Conservation (phyloP, 116 monocot species). For the Thalassia testudinum region DNA sequence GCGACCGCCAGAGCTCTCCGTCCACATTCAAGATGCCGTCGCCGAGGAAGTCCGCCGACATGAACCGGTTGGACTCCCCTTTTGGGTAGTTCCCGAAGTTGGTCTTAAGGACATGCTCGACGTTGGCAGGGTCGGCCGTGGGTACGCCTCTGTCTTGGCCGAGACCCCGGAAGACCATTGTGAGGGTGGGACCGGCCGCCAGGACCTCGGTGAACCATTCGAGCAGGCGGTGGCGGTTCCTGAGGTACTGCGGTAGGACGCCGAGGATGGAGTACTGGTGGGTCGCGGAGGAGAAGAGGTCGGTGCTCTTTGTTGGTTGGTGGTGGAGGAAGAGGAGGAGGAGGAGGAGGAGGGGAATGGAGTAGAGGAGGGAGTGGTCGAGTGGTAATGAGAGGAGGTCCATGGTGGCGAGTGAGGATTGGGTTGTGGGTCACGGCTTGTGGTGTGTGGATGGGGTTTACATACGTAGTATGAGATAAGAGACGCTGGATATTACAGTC, state of each 20-base stretch:
- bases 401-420: too few relatives aligned
- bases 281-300: background rate
- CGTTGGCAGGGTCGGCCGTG: constrained; percentile 32
- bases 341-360: background rate
- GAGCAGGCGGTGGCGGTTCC: constrained; percentile 23
- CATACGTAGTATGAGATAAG: too few relatives aligned
- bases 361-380: background rate
- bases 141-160: constrained; percentile 11
- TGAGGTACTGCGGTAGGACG: constrained; percentile 23
- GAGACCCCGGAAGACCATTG: constrained; percentile 8
- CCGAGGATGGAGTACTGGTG: constrained; percentile 26
- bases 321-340: background rate
- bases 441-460: too few relatives aligned
- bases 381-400: too few relatives aligned
- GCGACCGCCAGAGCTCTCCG: constrained; percentile 28
- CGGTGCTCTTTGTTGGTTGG: background rate
- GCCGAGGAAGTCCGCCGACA: constrained; percentile 26
- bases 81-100: constrained; percentile 36
- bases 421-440: too few relatives aligned
- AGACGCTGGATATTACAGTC: too few relatives aligned
- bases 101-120: constrained; percentile 35
- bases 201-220: constrained; percentile 29
- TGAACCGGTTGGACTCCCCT: constrained; percentile 7
- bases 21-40: constrained; percentile 44
- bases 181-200: constrained; percentile 9